Base-by-base conservation (phyloP, 306 rosid genomes). In the Vigna angularis region DNA sequence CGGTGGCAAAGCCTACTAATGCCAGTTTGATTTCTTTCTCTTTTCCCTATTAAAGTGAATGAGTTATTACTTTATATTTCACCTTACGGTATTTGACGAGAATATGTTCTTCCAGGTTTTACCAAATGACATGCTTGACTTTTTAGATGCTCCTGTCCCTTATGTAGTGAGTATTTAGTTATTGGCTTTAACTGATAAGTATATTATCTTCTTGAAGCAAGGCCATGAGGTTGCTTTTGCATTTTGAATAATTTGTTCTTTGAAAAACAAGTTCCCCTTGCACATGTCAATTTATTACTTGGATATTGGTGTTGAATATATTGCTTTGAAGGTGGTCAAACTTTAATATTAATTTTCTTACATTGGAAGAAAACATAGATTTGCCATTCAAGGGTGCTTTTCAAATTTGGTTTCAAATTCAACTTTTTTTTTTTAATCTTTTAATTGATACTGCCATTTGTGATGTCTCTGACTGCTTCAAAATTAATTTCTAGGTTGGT, bases 121-220 rank as follows among this genome's bases (percentile, higher is more conserved):
- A 83, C 99, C 99, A 53, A 93, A 88, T 80, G 97, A 90, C 83
- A 96, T 96, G 99, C 90, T 93, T 79, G 99, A 96, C 52, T 93
- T 96, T 82, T 93, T 96, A 90, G 99, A 96, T 68, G 99, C 99
- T 14, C 99, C 99, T 18, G 99, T 96, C 75, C 99, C 99, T 15
- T 96, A 86, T 72, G 80, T 96, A 32, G 99, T 96, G 90, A 90
- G 99, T 89, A 72, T 79, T 81, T 18, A 4, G 30, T 77, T 80
- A 36, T 65, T 72, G 61, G 57, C 65, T 76, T 72, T 66, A 28
- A 10, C n/a, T 40, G 15, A 53, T 71, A 67, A 66, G 48, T 53
- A 62, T 81, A 55, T 34, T 51, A 59, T 53, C 81, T 34, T 9
- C 57, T 67, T 75, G 72, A 58, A 63, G 72, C 61, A 53, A 59